phyloP scores from a whole-genome alignment of 208 protist genomes.

The Leishmania braziliensis region DNA sequence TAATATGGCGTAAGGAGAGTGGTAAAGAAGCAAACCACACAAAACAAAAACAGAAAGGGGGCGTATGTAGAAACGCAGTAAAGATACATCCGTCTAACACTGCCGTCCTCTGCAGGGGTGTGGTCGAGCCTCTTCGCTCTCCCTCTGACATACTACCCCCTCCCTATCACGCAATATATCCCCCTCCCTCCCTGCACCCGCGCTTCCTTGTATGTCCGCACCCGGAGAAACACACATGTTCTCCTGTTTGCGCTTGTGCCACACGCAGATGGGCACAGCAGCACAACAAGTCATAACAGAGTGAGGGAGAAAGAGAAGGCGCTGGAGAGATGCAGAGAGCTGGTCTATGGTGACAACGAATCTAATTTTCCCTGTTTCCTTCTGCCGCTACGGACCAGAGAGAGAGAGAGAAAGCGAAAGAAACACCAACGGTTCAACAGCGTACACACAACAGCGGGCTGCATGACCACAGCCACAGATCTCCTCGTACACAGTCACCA shows the following conservation, averaged over 20 bases:
- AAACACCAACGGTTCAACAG: neutral
- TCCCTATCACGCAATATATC: neutral
- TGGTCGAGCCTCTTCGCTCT: neutral
- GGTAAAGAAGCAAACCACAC: neutral
- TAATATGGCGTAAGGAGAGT: neutral
- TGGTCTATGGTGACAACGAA: neutral
- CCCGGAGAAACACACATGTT: neutral
- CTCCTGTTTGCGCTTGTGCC: neutral
- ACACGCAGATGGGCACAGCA: neutral
- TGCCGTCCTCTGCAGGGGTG: neutral
- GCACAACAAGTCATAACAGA: neutral
- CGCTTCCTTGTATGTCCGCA: neutral
- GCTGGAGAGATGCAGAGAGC: neutral
- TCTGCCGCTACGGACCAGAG: neutral
- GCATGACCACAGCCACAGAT: neutral
- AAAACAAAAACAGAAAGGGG: neutral
- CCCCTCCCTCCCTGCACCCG: neutral
- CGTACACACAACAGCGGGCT: neutral
- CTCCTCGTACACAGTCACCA: neutral
- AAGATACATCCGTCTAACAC: neutral
- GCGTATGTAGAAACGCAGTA: neutral
- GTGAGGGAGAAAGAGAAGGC: neutral
- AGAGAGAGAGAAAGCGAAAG: neutral
- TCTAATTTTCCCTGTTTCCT: neutral
- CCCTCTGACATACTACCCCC: neutral